These are phyloP conservation scores for Phialemoniopsis sp. DNA, from an alignment of 2,329 filamentous ascomycete genomes.

Conservation along the genomic window DNA sequence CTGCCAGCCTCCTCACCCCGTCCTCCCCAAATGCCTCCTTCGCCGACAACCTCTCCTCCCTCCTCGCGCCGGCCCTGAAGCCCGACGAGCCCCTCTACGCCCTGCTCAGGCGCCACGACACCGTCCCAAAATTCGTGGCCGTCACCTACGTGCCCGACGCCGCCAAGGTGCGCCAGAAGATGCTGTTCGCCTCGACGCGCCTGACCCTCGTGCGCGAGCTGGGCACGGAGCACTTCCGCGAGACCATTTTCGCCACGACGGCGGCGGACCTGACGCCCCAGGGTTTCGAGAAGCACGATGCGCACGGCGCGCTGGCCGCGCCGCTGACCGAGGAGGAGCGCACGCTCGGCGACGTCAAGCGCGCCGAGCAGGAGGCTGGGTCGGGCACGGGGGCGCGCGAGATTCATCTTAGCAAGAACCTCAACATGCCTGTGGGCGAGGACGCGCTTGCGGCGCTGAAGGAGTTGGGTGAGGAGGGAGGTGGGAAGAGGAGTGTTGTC, in stretches of 20 bases:
- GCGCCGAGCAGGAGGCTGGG: conserved; percentile 71
- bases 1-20: conserved; percentile 50
- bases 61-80: conserved; percentile 60
- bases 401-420: conserved; percentile 53
- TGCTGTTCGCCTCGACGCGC: conserved; percentile 76
- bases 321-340: conserved; percentile 78
- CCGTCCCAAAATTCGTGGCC: conserved; percentile 56
- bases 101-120: conserved; percentile 65
- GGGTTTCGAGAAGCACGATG: conserved; percentile 71
- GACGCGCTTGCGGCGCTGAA: conserved; percentile 62
- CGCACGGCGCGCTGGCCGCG: conserved; percentile 58
- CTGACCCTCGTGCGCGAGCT: conserved; percentile 73
- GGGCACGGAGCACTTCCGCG: conserved; percentile 73
- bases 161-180: conserved; percentile 79
- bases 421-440: conserved; percentile 55
- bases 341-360: conserved; percentile 66
- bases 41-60: conserved; percentile 52
- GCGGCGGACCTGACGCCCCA: conserved; percentile 63
- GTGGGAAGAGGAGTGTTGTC: conserved; percentile 45
- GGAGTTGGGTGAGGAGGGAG: conserved; percentile 47
- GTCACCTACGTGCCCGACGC: conserved; percentile 76
- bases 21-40: conserved; percentile 48
- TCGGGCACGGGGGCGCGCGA: conserved; percentile 58
- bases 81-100: conserved; percentile 68
- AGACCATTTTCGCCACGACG: conserved; percentile 69